These are phyloP conservation scores for Mimosa pudica DNA, from an alignment of 306 rosid genomes.

Conservation along the genomic window DNA sequence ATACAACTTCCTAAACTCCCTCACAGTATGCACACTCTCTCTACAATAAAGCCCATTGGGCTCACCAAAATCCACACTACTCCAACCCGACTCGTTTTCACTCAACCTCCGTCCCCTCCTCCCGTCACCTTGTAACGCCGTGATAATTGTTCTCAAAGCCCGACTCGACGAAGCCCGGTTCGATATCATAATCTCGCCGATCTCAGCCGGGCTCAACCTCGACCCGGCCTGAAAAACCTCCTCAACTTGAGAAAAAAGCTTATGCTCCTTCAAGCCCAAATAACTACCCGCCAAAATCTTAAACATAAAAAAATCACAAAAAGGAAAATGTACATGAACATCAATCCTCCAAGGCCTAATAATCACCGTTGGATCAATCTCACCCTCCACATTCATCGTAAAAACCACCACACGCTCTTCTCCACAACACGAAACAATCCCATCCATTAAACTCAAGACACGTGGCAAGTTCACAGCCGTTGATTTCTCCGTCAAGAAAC, in stretches of 20 bases:
- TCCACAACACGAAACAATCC: slow-evolving; percentile 66
- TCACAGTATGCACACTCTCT: slow-evolving; percentile 66
- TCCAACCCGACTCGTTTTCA: slow-evolving; percentile 57
- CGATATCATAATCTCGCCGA: slow-evolving; percentile 86
- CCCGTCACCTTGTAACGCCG: slow-evolving; percentile 60
- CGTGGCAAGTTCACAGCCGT: slow-evolving; percentile 57
- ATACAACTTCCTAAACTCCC: slow-evolving; percentile 78
- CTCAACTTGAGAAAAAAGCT: slow-evolving; percentile 81
- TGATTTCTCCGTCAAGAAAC: slow-evolving; percentile 46
- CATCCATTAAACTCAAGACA: slow-evolving; percentile 86
- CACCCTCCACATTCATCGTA: slow-evolving; percentile 65
- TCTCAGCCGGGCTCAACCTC: slow-evolving; percentile 75
- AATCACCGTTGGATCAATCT: slow-evolving; percentile 60
- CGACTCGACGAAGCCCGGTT: slow-evolving; percentile 83
- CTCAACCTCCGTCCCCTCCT: slow-evolving; percentile 35
- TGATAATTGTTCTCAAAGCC: slow-evolving; percentile 79
- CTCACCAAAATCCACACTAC: slow-evolving; percentile 38
- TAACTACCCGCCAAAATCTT: slow-evolving; percentile 67
- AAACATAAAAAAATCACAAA: slow-evolving; percentile 82
- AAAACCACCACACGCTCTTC: slow-evolving; percentile 90
- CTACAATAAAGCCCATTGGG: slow-evolving; percentile 45
- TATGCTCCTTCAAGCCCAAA: slow-evolving; percentile 88
- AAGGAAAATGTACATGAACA: slow-evolving; percentile 78
- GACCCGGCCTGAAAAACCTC: slow-evolving; percentile 75
- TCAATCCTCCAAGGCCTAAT: slow-evolving; percentile 86